These are phyloP conservation scores for Fusarium protoensiforme DNA, from an alignment of 2,329 filamentous ascomycete genomes.

Conservation along the genomic window DNA sequence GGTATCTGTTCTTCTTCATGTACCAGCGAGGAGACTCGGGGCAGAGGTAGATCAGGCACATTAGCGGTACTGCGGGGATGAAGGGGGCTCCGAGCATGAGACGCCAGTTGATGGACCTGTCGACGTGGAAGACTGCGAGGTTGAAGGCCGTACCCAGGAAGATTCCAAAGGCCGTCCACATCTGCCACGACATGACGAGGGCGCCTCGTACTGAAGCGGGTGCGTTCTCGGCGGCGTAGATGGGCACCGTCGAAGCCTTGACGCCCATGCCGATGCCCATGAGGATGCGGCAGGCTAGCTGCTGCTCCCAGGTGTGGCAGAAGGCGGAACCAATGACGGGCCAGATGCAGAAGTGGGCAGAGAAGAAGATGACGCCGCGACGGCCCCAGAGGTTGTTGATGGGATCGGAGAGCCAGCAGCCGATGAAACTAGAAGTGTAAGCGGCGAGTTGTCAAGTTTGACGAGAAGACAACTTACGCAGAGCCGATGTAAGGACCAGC, in stretches of 20 bases:
- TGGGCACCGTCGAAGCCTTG: constrained; percentile 73
- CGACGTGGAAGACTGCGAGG: constrained; percentile 44
- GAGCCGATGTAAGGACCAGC: constrained; percentile 62
- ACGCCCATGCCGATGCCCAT: constrained; percentile 77
- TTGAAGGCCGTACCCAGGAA: constrained; percentile 56
- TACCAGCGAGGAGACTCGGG: constrained; percentile 73
- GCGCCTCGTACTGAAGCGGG: constrained; percentile 77
- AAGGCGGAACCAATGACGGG: constrained; percentile 73
- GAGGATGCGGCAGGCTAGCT: constrained; percentile 73
- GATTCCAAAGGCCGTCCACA: constrained; percentile 71
- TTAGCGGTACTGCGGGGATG: constrained; percentile 64
- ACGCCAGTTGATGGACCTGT: constrained; percentile 48
- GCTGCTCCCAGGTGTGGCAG: constrained; percentile 73
- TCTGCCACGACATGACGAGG: constrained; percentile 84
- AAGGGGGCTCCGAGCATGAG: constrained; percentile 70
- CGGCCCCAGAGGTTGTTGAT: constrained; percentile 61
- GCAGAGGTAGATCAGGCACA: constrained; percentile 68
- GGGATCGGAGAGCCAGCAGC: constrained; percentile 75
- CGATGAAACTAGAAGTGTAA: constrained; percentile 51
- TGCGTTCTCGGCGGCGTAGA: constrained; percentile 79
- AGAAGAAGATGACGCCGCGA: constrained; percentile 74
- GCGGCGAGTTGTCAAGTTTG: not conserved
- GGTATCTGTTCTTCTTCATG: constrained; percentile 72
- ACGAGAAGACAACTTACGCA: constrained; percentile 48
- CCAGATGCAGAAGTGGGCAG: constrained; percentile 76